Base-by-base conservation (phyloP, 495 filamentous ascomycete genomes). In the Rhypophila decipiens region DNA sequence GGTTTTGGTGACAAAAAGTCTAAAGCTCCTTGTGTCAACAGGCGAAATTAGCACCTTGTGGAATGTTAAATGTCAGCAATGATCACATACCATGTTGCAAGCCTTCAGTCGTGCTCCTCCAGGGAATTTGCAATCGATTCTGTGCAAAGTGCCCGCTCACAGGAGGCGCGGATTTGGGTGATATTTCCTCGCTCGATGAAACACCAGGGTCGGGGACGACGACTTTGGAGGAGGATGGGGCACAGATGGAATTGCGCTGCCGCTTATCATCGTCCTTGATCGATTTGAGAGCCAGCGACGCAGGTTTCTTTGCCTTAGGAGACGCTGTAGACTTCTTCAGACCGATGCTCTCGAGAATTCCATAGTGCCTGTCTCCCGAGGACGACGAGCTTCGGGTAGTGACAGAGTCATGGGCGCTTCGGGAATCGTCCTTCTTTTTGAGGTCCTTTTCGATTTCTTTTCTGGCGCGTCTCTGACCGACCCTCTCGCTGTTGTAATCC, bases 1-100 rank as follows among this genome's bases (percentile, higher is more conserved):
- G 65, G 59, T 55, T 60, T 70, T 0, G 71, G 74, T 23, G 70
- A 46, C 7, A 65, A 61, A 2, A 70, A 72, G 49, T 69, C 72
- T 69, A 50, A 31, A 7, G 13, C 27, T n/a, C 27, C 7, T 13
- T 31, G 7, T 31, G 27, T 31, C 27, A 31, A 13, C 13, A 31
- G 27, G 13, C 13, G 13, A 31, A 31, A 31, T 13, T 7, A 31
- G 27, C 27, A 31, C 7, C 13, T 7, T 31, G 27, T 31, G 27
- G 27, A 31, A 13, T 31, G 27, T 31, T n/a, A n/a, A n/a, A n/a
- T n/a, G n/a, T n/a, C n/a, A n/a, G n/a, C n/a, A n/a, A n/a, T n/a
- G n/a, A n/a, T n/a, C n/a, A 31, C 27, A 31, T 31, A 31, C 27
- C 27, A 7, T 31, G 27, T 13, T 7, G 13, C 27, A 31, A 31